Conservation (phyloP, 202 grass and related monocot genomes). For the Hordeum pubiflorum region DNA sequence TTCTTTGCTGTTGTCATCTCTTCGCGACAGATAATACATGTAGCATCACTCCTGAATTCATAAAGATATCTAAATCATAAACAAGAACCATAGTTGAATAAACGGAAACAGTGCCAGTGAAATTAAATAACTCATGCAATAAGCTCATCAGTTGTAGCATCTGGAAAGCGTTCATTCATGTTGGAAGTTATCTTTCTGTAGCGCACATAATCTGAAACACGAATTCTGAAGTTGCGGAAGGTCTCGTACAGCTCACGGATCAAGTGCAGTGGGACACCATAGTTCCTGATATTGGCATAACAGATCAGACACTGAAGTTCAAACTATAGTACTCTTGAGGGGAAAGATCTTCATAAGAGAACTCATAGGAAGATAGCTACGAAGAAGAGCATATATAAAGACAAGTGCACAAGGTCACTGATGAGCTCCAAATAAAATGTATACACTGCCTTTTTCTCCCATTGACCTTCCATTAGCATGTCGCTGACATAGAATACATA, state of each 20-base stretch:
- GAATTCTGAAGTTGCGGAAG: constrained; percentile 84
- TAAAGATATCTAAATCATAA: neutral
- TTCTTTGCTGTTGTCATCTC: constrained; percentile 93
- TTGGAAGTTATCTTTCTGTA: constrained; percentile 98
- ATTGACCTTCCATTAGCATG: constrained; percentile 96
- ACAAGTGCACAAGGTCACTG: constrained; percentile 88
- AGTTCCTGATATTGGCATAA: constrained; percentile 51
- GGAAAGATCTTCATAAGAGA: neutral
- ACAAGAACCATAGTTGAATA: too few relatives aligned
- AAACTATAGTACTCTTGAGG: too few relatives aligned
- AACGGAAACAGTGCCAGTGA: too few relatives aligned
- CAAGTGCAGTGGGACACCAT: constrained; percentile 90
- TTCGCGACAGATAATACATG: constrained; percentile 96
- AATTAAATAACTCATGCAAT: too few relatives aligned
- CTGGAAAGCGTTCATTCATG: constrained; percentile 96
- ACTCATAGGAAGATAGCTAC: constrained; percentile 84
- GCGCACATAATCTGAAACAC: constrained; percentile 75
- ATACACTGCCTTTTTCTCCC: constrained; percentile 95
- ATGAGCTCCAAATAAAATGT: constrained; percentile 96
- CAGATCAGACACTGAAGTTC: too few relatives aligned
- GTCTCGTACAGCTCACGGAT: constrained; percentile 96
- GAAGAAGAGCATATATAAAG: constrained; percentile 95
- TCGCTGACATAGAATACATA: constrained; percentile 95
- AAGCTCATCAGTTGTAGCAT: constrained; percentile 71
- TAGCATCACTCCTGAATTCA: constrained; percentile 65